Evolutionary conservation across 2,329 filamentous ascomycete genomes (phyloP), one percentile per base, ranked within the genome.

Genomic region (Chrysoporthe cubensis): DNA sequence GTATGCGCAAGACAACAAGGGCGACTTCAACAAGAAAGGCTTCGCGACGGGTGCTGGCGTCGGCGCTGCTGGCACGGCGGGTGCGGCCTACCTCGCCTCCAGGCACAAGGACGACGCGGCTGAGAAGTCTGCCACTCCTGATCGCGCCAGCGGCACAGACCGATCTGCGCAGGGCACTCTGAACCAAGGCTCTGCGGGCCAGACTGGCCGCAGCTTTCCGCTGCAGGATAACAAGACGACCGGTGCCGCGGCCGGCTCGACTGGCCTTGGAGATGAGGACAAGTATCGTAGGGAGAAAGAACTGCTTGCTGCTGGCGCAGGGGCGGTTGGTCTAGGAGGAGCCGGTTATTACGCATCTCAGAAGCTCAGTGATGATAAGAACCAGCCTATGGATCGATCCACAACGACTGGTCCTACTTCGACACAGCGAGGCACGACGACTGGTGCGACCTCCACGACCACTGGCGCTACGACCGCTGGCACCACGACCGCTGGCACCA

Each of bases 291-390:
- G 40, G 18, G 57, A 60, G 11, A 21, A 60, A 14, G 57, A 60
- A n/a, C 37, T 60, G 3, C 40, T 66, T 9, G 61, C 52, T 0
- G 66, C 63, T 2, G 66, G 66, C 21, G 63, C 58, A 14, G 66
- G 66, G 8, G 66, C n/a, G 1, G 59, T 58, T 44, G 63, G 66
- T 2, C 52, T 68, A 3, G 63, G 54, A 3, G 66, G 63, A 2
- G 66, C 66, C 13, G 63, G 66, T 1, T 68, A 66, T 16, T 48
- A 62, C 16, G 63, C 63, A 32, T 60, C 60, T 4, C 56, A 66
- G 32, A 11, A 37, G 14, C 34, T 62, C 2, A 40, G 50, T 11
- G 42, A 68, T 16, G 46, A 65, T 26, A 60, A 65, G 18, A 21
- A 58, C 3, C 37, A 34, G 9, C 37, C n/a, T 4, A 8, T 16